Evolutionary conservation across 176 grass and related monocot genomes (phyloP), one percentile per base, ranked within the genome.

Genomic region (Aegilops tauschii): DNA sequence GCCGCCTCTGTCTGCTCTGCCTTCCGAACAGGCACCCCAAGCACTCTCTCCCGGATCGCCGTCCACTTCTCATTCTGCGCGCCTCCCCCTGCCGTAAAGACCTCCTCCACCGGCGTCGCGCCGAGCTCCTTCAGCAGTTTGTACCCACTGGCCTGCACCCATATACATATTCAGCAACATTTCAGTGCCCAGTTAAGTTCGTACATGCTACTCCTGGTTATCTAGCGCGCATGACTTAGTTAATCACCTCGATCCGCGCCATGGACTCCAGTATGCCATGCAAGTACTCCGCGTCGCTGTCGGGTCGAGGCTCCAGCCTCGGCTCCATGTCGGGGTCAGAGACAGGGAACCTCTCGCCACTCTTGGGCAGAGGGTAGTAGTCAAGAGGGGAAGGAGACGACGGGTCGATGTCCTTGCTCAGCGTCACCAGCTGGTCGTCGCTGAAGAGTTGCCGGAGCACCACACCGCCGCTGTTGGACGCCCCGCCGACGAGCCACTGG

Each of bases 401-500:
- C 5, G 92, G 86, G 69, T 97, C 68, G 14, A 97, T 94, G 77
- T 31, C 31, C 70, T 32, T 59, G 77, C 90, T 97, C 28, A 97
- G 36, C 6, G 56, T 69, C 8, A 36, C 90, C 1, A 97, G 85
- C 25, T 92, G 76, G 8, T 87, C 77, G 37, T 94, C 86, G 13
- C 65, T 89, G 88, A 97, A 97, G 83, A 97, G 73, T 80, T 91
- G 90, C 80, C 90, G 88, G 78, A 94, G 90, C 9, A 92, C 90
- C 5, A 90, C 90, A 49, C 95, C 90, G 0, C 95, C 90, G 5
- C 86, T 92, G 82, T 97, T 97, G 12, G 95, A 94, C 10, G 92
- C 92, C 10, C 95, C 92, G 35, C 95, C 95, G 66, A 97, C 95
- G 61, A 97, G 95, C 92, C 90, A 97, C 73, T 79, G 83, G 82